Evolutionary conservation across 2,329 filamentous ascomycete genomes (phyloP).

Genomic region (Aspergillus amoenus): DNA sequence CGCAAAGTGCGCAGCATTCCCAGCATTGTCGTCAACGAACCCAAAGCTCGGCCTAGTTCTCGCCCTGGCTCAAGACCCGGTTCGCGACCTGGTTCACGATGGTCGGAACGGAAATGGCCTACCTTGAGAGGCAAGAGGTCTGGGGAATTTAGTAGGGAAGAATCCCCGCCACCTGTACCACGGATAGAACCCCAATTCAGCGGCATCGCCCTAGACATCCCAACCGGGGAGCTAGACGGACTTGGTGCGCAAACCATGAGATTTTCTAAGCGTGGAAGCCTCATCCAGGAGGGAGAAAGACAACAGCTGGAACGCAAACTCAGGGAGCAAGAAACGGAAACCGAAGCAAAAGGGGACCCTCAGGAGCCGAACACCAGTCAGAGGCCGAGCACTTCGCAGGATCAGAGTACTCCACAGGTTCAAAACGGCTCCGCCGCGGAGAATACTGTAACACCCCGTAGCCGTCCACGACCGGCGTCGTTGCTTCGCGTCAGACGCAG

Average conservation of each 20-base stretch:
- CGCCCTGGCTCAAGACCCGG: slow-evolving; percentile 37
- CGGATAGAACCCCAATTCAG: slow-evolving; percentile 42
- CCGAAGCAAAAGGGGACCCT: background rate
- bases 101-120: slow-evolving; percentile 45
- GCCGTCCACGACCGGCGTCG: slow-evolving; percentile 33
- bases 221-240: slow-evolving; percentile 54
- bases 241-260: slow-evolving; percentile 53
- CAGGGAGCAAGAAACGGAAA: slow-evolving; percentile 17
- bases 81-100: slow-evolving; percentile 44
- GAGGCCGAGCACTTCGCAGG: background rate
- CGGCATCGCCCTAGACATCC: slow-evolving; percentile 56
- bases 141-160: slow-evolving; percentile 32
- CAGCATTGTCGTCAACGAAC: slow-evolving; percentile 41
- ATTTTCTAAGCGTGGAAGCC: slow-evolving; percentile 62
- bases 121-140: slow-evolving; percentile 35
- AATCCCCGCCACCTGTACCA: slow-evolving; percentile 34
- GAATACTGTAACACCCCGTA: slow-evolving; percentile 24
- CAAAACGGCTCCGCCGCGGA: slow-evolving; percentile 19
- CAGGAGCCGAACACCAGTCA: background rate
- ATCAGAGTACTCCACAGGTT: slow-evolving; percentile 12
- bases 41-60: slow-evolving; percentile 32
- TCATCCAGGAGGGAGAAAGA: slow-evolving; percentile 52
- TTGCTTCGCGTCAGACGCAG: slow-evolving; percentile 38
- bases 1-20: slow-evolving; percentile 39
- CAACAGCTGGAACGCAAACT: slow-evolving; percentile 32